These are phyloP conservation scores for Lippia alba DNA, from an alignment of 305 asterid species.

Conservation along the genomic window DNA sequence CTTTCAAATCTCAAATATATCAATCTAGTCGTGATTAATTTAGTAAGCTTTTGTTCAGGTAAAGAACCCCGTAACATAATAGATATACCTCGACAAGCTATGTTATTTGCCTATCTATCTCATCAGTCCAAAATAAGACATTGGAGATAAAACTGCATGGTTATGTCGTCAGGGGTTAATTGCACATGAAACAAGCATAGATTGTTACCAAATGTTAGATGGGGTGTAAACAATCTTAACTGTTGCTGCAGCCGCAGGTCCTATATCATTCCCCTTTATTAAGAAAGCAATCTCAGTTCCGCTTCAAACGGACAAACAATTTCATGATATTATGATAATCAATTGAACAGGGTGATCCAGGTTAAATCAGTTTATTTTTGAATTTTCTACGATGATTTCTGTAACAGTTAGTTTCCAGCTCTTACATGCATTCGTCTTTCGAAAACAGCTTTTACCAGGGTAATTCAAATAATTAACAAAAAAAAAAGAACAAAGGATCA, in stretches of 20 bases:
- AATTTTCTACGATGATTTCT: background rate
- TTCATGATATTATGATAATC: conserved; percentile 7
- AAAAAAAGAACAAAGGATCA: background rate
- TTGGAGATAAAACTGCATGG: too few species aligned
- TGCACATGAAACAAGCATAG: too few species aligned
- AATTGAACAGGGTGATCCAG: background rate
- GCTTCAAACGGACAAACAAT: background rate
- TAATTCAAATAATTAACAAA: background rate
- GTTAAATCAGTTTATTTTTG: background rate
- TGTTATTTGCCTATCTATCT: too few species aligned
- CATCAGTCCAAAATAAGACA: too few species aligned
- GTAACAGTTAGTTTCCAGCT: background rate
- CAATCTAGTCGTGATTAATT: conserved; percentile 2
- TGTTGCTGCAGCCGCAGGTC: background rate
- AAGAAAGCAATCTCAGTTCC: background rate
- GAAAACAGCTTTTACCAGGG: background rate
- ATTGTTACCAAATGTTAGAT: too few species aligned
- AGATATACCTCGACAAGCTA: too few species aligned
- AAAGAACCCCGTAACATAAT: background rate
- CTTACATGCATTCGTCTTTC: background rate
- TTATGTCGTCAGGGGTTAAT: too few species aligned
- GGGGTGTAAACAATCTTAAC: too few species aligned
- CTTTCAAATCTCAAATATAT: background rate
- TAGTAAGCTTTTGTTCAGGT: background rate
- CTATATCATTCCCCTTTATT: background rate